A percentile compares a stretch with the other conserved stretches of the same genome.
Evolutionary conservation across 2,329 filamentous ascomycete species (phyloP).

Genomic region (Phoma sp.): DNA sequence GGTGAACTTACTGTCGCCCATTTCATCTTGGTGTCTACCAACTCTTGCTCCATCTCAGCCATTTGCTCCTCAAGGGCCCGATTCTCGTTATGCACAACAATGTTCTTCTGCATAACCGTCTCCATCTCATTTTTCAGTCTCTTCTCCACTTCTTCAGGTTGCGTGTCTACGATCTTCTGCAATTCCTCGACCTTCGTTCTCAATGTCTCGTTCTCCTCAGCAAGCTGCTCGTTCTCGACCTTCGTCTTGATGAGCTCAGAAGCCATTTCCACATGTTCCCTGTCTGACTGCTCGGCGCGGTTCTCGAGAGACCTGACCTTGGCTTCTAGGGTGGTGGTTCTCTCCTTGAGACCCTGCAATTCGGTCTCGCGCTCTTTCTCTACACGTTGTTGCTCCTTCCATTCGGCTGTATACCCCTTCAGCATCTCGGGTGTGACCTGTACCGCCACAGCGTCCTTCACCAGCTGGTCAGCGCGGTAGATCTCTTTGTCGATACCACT

Average conservation of each 20-base stretch:
- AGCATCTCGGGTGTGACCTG: slow-evolving; percentile 84
- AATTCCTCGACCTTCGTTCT: slow-evolving; percentile 85
- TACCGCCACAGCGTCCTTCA: slow-evolving; percentile 88
- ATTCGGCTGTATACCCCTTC: slow-evolving; percentile 80
- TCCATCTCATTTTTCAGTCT: slow-evolving; percentile 86
- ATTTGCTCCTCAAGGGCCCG: slow-evolving; percentile 85
- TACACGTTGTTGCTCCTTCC: slow-evolving; percentile 85
- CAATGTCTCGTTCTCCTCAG: slow-evolving; percentile 87
- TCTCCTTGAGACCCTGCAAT: slow-evolving; percentile 67
- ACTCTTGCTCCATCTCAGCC: slow-evolving; percentile 86
- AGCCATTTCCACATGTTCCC: slow-evolving; percentile 87
- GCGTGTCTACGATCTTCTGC: slow-evolving; percentile 83
- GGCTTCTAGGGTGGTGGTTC: slow-evolving; percentile 68
- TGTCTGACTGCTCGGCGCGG: slow-evolving; percentile 84
- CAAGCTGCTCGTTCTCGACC: slow-evolving; percentile 88
- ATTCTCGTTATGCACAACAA: slow-evolving; percentile 94
- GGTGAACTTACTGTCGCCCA: slow-evolving; percentile 81
- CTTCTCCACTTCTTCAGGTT: slow-evolving; percentile 86
- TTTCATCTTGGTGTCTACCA: slow-evolving; percentile 93
- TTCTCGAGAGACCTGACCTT: slow-evolving; percentile 87
- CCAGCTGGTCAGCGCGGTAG: slow-evolving; percentile 90
- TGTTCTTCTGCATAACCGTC: slow-evolving; percentile 87
- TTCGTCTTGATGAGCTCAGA: slow-evolving; percentile 91
- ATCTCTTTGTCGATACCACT: slow-evolving; percentile 92
- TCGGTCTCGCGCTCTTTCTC: slow-evolving; percentile 86